Base-by-base conservation (phyloP, 2,329 filamentous ascomycete species). In the Drechslerella stenobrocha region DNA sequence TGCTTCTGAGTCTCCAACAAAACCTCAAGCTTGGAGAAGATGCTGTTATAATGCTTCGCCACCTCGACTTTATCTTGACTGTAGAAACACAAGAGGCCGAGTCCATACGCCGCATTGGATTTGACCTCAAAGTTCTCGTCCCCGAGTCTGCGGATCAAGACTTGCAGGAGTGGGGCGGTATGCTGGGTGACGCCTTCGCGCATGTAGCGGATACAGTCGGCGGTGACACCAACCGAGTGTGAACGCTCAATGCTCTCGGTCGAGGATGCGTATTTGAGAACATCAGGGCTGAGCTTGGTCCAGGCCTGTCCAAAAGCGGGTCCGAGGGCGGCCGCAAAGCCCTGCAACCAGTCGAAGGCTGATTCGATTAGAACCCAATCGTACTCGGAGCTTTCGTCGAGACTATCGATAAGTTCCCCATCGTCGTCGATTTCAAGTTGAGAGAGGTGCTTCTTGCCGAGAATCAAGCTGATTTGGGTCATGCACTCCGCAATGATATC, bases 351-450 rank as follows among this genome's bases (percentile, higher is more conserved):
- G 71, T 97, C 93, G 57, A 97, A 83, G 32, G 90, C 91, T 7
- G 90, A 96, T 79, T 98, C 93, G 56, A 97, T 87, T 52, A 96
- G 87, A 15, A 96, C 84, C 93, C 93, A 97, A 80, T 97, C 93
- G 74, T 95, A 96, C 79, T 98, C 93, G 1, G 92, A 95, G 26
- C 87, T 88, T 75, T 90, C 92, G 50, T 84, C 80, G 9, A 81
- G 76, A 55, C 80, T 80, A 58, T 88, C 84, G 7, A 85, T 80
- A n/a, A 86, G 85, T 58, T 84, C 82, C 70, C 87, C 84, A 72
- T 92, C 90, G 69, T 89, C 87, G 66, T 88, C 87, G 45, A 87
- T 89, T 20, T 95, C 84, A 74, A 92, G 84, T 78, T 98, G 93
- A 80, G 90, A 96, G 59, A 89, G 86, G 79, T 98, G 93, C 70